Percentiles rank a stretch among this genome's conserved stretches.
Evolutionary conservation across 306 rosid species (phyloP).

Genomic region (Cucurbita moschata): DNA sequence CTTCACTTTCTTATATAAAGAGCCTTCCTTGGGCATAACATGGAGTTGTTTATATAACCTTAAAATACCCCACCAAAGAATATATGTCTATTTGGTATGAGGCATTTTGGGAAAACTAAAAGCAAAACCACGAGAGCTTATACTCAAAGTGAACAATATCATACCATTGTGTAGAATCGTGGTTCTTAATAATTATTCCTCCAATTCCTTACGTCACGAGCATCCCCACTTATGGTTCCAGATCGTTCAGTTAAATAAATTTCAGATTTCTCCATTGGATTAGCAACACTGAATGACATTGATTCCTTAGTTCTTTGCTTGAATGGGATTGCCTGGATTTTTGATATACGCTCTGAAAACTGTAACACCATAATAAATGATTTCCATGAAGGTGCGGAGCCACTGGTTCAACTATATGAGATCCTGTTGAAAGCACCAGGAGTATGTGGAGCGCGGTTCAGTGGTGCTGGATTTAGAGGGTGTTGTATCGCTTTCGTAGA

Average conservation of each 20-base stretch:
- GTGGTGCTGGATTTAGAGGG: conserved; percentile 96
- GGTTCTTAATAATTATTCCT: neutral
- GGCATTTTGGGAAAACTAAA: too few species aligned
- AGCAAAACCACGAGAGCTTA: too few species aligned
- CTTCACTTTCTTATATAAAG: neutral
- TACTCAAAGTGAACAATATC: too few species aligned
- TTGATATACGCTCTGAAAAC: neutral
- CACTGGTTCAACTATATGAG: conserved; percentile 64
- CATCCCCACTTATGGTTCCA: neutral
- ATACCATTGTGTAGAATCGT: too few species aligned
- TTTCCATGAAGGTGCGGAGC: conserved; percentile 43
- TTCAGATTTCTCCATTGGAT: neutral
- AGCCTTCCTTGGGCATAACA: neutral
- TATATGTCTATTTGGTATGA: too few species aligned
- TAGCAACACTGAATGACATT: neutral
- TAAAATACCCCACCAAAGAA: too few species aligned
- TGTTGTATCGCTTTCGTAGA: conserved; percentile 86
- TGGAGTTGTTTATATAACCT: too few species aligned
- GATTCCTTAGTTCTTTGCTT: neutral
- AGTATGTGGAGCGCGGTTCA: conserved; percentile 76
- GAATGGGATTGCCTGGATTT: neutral
- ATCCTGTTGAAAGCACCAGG: conserved; percentile 73
- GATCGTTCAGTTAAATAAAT: neutral
- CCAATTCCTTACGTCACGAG: neutral
- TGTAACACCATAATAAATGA: neutral